Conservation (phyloP, 495 filamentous ascomycete genomes). For the Aspergillus affinis region DNA sequence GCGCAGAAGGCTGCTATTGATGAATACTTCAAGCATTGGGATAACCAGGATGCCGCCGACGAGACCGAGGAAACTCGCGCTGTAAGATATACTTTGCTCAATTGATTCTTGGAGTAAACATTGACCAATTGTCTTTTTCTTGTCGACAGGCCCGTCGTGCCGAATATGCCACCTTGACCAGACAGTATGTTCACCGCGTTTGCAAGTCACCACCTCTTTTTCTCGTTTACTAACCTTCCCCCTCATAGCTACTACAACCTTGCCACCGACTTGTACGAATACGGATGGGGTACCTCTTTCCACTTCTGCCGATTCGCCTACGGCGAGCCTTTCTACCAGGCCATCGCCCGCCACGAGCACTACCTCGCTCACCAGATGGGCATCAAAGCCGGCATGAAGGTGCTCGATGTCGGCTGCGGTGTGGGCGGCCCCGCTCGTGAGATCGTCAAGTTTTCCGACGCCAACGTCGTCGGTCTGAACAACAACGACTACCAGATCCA, state of each 20-base stretch:
- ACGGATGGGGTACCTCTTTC: slow-evolving; percentile 93
- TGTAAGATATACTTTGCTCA: slow-evolving; percentile 43
- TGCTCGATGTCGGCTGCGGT: slow-evolving; percentile 96
- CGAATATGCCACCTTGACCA: slow-evolving; percentile 93
- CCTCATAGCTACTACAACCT: slow-evolving; percentile 88
- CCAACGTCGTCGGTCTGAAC: slow-evolving; percentile 89
- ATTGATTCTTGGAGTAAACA: slow-evolving; percentile 3
- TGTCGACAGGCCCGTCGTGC: slow-evolving; percentile 66
- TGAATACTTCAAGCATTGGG: slow-evolving; percentile 99
- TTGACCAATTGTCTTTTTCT: slow-evolving; percentile 4
- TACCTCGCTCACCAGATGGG: slow-evolving; percentile 92
- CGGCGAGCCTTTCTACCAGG: slow-evolving; percentile 86
- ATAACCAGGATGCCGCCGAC: slow-evolving; percentile 75
- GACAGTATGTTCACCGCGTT: slow-evolving; percentile 64
- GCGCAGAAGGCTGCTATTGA: slow-evolving; percentile 89
- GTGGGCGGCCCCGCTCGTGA: slow-evolving; percentile 96
- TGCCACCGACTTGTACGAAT: slow-evolving; percentile 95
- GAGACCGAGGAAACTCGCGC: slow-evolving; percentile 84
- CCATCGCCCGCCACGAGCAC: slow-evolving; percentile 96
- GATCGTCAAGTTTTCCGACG: slow-evolving; percentile 92
- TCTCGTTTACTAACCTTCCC: slow-evolving; percentile 10
- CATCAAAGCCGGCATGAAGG: slow-evolving; percentile 81
- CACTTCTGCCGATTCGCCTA: slow-evolving; percentile 96
- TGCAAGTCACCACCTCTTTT: not conserved
- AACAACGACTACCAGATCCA: slow-evolving; percentile 99